Conservation (phyloP, 1,284 basidiomycete species). For the Cutaneotrichosporon sp. region DNA sequence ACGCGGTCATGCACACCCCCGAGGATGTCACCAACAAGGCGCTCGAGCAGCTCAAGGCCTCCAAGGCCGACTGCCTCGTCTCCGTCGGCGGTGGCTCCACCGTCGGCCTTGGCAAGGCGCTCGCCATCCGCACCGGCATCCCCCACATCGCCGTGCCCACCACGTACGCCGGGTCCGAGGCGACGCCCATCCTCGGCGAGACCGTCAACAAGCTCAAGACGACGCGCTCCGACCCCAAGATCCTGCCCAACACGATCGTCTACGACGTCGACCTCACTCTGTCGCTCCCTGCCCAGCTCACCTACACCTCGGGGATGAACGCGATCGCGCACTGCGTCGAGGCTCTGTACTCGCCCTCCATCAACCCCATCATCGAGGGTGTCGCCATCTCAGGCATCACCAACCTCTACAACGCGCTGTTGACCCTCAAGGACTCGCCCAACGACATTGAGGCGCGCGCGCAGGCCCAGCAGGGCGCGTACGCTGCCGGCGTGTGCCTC, state of each 20-base stretch:
- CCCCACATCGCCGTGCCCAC: slow-evolving; percentile 58
- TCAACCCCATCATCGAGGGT: slow-evolving; percentile 56
- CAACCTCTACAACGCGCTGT: slow-evolving; percentile 51
- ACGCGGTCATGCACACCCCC: slow-evolving; percentile 58
- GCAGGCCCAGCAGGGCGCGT: slow-evolving; percentile 56
- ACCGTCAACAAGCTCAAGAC: slow-evolving; percentile 57
- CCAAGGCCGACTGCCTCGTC: slow-evolving; percentile 54
- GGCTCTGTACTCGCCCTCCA: slow-evolving; percentile 54
- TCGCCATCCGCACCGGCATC: slow-evolving; percentile 54
- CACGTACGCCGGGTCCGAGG: slow-evolving; percentile 58
- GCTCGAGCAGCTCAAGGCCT: slow-evolving; percentile 36
- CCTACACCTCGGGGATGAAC: slow-evolving; percentile 57
- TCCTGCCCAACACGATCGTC: slow-evolving; percentile 57
- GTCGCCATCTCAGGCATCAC: slow-evolving; percentile 56
- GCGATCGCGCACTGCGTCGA: slow-evolving; percentile 58
- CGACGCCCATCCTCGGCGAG: slow-evolving; percentile 57
- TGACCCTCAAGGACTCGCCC: slow-evolving; percentile 46
- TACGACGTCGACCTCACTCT: slow-evolving; percentile 58
- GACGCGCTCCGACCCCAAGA: slow-evolving; percentile 54
- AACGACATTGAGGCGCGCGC: slow-evolving; percentile 53
- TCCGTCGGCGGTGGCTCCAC: slow-evolving; percentile 57
- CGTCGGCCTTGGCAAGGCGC: slow-evolving; percentile 57
- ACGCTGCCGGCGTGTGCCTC: slow-evolving; percentile 55
- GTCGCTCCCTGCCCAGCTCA: slow-evolving; percentile 54
- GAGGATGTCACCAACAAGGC: slow-evolving; percentile 53